These are phyloP conservation scores for Sechiopsis laciniata DNA, from an alignment of 306 rosid genomes.

Conservation along the genomic window DNA sequence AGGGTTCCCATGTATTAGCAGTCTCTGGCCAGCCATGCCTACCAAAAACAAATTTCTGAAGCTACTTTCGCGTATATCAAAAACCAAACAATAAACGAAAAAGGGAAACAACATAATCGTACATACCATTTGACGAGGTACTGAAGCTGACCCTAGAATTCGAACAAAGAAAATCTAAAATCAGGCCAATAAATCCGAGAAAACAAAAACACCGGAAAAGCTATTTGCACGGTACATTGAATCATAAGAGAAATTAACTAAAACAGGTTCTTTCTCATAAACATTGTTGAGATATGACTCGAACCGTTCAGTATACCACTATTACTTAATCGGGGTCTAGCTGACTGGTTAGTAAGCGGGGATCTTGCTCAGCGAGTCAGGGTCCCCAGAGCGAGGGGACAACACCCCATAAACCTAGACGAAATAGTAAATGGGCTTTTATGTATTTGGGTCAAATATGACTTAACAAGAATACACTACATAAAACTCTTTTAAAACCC, in stretches of 20 bases:
- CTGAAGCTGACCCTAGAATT: slow-evolving; percentile 64
- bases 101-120: slow-evolving; percentile 13
- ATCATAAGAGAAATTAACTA: neutral
- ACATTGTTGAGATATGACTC: too few species aligned
- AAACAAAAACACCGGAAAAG: neutral
- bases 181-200: slow-evolving; percentile 19
- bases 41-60: neutral
- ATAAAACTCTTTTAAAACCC: too few species aligned
- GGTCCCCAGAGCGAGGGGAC: too few species aligned
- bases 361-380: too few species aligned
- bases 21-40: slow-evolving; percentile 95
- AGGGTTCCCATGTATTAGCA: slow-evolving; percentile 92
- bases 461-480: too few species aligned
- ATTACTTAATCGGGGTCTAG: too few species aligned
- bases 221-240: neutral
- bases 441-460: too few species aligned
- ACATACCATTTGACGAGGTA: slow-evolving; percentile 88
- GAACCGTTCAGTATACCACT: too few species aligned
- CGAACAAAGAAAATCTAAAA: neutral
- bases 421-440: too few species aligned
- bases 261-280: neutral
- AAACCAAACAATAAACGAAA: neutral
- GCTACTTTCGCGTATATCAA: neutral
- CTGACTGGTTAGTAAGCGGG: too few species aligned
- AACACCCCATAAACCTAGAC: too few species aligned